Percentiles rank a stretch among this genome's conserved stretches.
Evolutionary conservation across 768 basidiomycete species (phyloP).

Genomic region (Russula sp.): DNA sequence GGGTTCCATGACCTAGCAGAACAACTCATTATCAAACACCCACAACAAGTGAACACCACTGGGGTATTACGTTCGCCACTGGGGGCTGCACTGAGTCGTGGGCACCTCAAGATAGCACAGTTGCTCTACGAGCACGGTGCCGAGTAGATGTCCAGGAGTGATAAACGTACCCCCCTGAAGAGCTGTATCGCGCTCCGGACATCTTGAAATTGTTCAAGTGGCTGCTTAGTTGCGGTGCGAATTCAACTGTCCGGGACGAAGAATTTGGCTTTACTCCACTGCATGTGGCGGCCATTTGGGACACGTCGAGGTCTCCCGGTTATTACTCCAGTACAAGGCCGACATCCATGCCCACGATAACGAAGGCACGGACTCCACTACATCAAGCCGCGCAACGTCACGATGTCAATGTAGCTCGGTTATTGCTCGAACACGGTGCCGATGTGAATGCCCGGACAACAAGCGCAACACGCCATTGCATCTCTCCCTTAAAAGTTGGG

Average conservation of each 20-base stretch:
- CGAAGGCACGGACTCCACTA: neutral
- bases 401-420: neutral
- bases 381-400: neutral
- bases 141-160: neutral
- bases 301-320: neutral
- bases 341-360: neutral
- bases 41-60: neutral
- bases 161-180: neutral
- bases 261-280: neutral
- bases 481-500: rapidly evolving
- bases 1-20: neutral
- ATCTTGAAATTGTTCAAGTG: neutral
- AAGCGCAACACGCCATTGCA: too few species aligned
- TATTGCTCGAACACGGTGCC: neutral
- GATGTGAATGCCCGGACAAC: too few species aligned
- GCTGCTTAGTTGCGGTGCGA: neutral
- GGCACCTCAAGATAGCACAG: neutral
- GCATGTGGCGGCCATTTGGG: neutral
- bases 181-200: neutral
- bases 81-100: neutral
- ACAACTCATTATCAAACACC: neutral
- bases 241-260: neutral
- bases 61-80: slow-evolving; percentile 3
- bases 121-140: neutral
- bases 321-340: neutral